Evolutionary conservation across 1,139 yeast species (phyloP), one percentile per base, ranked within the genome.

Genomic region (Taphrina pruni): DNA sequence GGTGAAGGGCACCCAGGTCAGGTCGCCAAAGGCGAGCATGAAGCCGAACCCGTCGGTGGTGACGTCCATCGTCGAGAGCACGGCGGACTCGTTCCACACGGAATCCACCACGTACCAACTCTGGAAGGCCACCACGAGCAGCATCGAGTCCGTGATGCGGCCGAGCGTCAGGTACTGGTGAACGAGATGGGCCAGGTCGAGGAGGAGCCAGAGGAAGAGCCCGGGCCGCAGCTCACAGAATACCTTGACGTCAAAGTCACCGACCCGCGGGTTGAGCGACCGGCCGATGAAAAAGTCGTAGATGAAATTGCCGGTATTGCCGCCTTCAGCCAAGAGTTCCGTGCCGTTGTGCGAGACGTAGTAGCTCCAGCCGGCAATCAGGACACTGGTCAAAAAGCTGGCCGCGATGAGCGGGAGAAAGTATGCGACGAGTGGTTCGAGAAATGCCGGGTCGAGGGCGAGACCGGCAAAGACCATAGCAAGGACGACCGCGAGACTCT

Each of bases 241-340:
- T 73, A 92, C 79, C 79, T 94, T 94, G 77, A 94, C 87, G 77
- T 94, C 99, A 84, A 93, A 86, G 0, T 84, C 76, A 0, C 96
- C 96, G 70, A 91, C 81, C 74, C 98, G 83, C 43, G 99, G 99
- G 77, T 95, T 95, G 76, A 95, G 82, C 78, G 94, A 98, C 69
- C 99, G 85, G 39, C 99, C 99, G 77, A 94, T 92, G 76, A 91
- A 95, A 97, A 97, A 94, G 78, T 94, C 97, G 77, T 90, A 94
- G 39, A 93, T 75, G 0, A 80, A 73, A 73, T 85, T 87, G 0
- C 91, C 90, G 0, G 97, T 83, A 79, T 94, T 94, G 3, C 99
- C 99, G 61, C 95, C 95, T 55, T 85, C 80, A 0, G 97, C 94
- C 70, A 94, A 82, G 56, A 93, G 86, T 71, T 90, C 83, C 20